A percentile compares a stretch with the other conserved stretches of the same genome.
phyloP scores from a whole-genome alignment of 1,284 basidiomycete genomes.

The Sporisorium exsertum region DNA sequence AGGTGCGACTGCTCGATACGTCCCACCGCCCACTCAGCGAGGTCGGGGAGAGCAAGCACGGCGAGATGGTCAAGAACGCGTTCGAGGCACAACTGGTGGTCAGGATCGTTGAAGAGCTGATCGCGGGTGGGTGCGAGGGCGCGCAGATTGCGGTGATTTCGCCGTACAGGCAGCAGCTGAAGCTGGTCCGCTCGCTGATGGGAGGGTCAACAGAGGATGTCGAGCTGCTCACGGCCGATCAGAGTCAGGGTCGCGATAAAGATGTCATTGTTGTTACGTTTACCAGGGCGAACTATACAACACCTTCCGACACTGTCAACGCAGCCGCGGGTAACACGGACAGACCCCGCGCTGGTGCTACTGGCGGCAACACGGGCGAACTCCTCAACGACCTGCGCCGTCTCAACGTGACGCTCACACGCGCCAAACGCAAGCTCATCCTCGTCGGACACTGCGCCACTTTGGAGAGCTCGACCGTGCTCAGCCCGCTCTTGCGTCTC shows the following conservation, averaged over 20 bases:
- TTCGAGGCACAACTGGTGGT: slow-evolving; percentile 77
- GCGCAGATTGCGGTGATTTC: slow-evolving; percentile 88
- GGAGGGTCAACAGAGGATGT: slow-evolving; percentile 69
- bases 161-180: slow-evolving; percentile 93
- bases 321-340: background rate
- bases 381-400: slow-evolving; percentile 59
- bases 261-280: slow-evolving; percentile 62
- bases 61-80: slow-evolving; percentile 75
- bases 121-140: slow-evolving; percentile 77
- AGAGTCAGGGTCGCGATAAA: slow-evolving; percentile 88
- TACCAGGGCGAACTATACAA: slow-evolving; percentile 49
- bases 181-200: slow-evolving; percentile 76
- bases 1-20: slow-evolving; percentile 92
- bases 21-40: slow-evolving; percentile 77
- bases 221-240: slow-evolving; percentile 93
- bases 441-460: slow-evolving; percentile 55
- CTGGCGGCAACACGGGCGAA: slow-evolving; percentile 39
- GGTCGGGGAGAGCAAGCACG: slow-evolving; percentile 73
- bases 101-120: slow-evolving; percentile 77
- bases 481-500: slow-evolving; percentile 16
- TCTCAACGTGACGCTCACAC: slow-evolving; percentile 63
- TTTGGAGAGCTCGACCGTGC: slow-evolving; percentile 13
- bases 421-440: slow-evolving; percentile 73
- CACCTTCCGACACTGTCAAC: background rate
- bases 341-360: background rate